Percentiles rank a stretch among this genome's conserved stretches.
These are phyloP conservation scores for Rosellinia necatrix DNA, from an alignment of 2,329 filamentous ascomycete genomes.

Conservation along the genomic window DNA sequence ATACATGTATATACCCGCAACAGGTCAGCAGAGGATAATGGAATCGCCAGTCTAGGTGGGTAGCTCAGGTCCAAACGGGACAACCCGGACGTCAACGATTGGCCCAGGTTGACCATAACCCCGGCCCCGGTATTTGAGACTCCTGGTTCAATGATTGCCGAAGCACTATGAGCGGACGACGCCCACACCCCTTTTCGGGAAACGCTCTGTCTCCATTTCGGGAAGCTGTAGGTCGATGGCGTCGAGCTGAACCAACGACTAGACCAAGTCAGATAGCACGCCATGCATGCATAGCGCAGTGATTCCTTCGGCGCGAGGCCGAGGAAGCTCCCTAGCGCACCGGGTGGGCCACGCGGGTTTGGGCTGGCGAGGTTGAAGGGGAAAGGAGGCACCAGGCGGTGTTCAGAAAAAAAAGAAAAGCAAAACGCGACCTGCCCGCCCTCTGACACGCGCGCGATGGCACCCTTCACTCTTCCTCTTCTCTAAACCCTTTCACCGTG, in stretches of 20 bases:
- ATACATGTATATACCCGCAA: no score
- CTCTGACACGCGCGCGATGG: not conserved
- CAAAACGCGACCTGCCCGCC: not conserved
- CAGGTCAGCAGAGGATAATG: no score
- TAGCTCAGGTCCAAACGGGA: constrained; percentile 2
- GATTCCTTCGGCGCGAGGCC: constrained; percentile 1
- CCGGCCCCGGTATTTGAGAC: constrained; percentile 18
- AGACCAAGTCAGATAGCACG: not conserved
- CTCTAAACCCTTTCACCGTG: not conserved
- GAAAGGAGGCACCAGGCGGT: not conserved
- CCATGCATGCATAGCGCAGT: constrained; percentile 17
- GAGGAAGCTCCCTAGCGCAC: no score
- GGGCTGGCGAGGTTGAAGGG: not conserved
- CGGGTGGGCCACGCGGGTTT: not conserved
- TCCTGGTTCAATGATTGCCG: constrained; percentile 11
- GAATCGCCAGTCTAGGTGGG: not conserved
- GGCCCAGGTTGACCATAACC: not conserved
- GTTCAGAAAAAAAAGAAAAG: not conserved
- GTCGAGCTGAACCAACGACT: constrained; percentile 23
- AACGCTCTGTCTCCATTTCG: constrained; percentile 10
- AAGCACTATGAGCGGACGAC: not conserved
- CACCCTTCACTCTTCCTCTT: not conserved
- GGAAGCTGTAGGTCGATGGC: constrained; percentile 11
- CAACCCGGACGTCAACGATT: constrained; percentile 19
- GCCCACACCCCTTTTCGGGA: constrained; percentile 18